Percentiles rank a stretch among this genome's conserved stretches.
Conservation (phyloP, 192 early-diverging fungal genomes). For the Podila minutissima region DNA sequence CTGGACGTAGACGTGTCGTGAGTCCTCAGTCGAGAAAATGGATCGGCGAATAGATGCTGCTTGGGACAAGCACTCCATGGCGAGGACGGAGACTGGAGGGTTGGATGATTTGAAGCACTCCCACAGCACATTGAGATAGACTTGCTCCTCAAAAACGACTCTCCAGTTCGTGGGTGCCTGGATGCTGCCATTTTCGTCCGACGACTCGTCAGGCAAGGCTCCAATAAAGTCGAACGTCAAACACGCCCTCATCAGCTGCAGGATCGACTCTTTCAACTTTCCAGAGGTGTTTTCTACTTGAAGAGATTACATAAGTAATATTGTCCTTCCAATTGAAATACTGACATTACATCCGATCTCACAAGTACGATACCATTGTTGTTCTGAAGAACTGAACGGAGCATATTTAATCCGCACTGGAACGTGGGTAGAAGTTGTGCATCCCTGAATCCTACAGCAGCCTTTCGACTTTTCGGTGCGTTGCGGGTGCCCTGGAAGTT, state of each 20-base stretch:
- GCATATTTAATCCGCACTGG: conserved; percentile 21
- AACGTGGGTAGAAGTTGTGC: conserved; percentile 41
- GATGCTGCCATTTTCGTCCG: conserved; percentile 38
- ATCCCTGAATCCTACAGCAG: conserved; percentile 44
- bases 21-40: conserved; percentile 76
- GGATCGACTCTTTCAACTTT: conserved; percentile 23
- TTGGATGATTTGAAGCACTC: conserved; percentile 31
- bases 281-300: conserved; percentile 13
- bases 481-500: conserved; percentile 17
- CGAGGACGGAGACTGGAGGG: conserved; percentile 11
- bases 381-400: conserved; percentile 21
- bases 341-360: too few species aligned
- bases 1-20: conserved; percentile 72
- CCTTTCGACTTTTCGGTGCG: conserved; percentile 26
- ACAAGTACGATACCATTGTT: neutral
- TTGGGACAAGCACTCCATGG: conserved; percentile 82
- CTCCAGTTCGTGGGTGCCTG: conserved; percentile 32
- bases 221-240: conserved; percentile 47
- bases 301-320: neutral
- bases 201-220: conserved; percentile 28
- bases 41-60: conserved; percentile 85
- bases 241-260: conserved; percentile 28
- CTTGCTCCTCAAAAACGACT: conserved; percentile 33
- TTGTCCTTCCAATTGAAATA: neutral
- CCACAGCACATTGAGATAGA: conserved; percentile 35